Conservation (phyloP, 2,329 filamentous ascomycete genomes). For the Penicillium decumbens region DNA sequence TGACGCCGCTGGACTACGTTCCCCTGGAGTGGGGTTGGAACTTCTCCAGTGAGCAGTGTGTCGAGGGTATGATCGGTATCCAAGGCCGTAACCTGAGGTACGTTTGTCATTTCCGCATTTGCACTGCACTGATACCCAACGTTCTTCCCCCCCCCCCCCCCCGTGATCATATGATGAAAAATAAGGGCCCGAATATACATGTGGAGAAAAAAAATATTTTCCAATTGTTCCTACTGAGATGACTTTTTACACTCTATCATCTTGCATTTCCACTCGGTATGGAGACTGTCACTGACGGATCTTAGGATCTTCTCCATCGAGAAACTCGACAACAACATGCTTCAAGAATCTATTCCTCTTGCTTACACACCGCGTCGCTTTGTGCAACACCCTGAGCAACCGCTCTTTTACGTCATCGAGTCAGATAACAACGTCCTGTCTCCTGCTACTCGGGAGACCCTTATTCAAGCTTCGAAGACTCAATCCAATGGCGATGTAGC, state of each 20-base stretch:
- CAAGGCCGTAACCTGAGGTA: slow-evolving; percentile 84
- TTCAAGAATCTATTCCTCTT: slow-evolving; percentile 79
- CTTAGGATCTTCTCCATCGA: slow-evolving; percentile 82
- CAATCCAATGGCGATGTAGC: slow-evolving; percentile 65
- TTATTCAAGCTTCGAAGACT: slow-evolving; percentile 66
- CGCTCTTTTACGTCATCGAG: slow-evolving; percentile 90
- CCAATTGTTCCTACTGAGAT: slow-evolving; percentile 99
- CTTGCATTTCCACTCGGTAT: not conserved
- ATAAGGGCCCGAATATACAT: slow-evolving; percentile 36
- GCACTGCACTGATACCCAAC: slow-evolving; percentile 25
- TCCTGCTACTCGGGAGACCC: slow-evolving; percentile 66
- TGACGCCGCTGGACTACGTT: slow-evolving; percentile 85
- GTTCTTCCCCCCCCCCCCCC: too few species aligned
- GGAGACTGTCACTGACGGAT: slow-evolving; percentile 14
- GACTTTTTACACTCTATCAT: slow-evolving; percentile 5
- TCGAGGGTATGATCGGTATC: slow-evolving; percentile 90
- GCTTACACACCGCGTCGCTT: slow-evolving; percentile 87
- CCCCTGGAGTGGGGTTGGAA: slow-evolving; percentile 92
- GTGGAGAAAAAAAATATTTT: slow-evolving; percentile 48
- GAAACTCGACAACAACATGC: slow-evolving; percentile 75
- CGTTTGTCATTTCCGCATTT: slow-evolving; percentile 26
- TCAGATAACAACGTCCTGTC: slow-evolving; percentile 88
- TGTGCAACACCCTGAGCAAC: slow-evolving; percentile 78
- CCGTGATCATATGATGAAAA: slow-evolving; percentile 45
- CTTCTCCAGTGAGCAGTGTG: slow-evolving; percentile 90